Conservation (phyloP, 202 grass and related monocot species). For the Thinopyrum obtusiflorum region DNA sequence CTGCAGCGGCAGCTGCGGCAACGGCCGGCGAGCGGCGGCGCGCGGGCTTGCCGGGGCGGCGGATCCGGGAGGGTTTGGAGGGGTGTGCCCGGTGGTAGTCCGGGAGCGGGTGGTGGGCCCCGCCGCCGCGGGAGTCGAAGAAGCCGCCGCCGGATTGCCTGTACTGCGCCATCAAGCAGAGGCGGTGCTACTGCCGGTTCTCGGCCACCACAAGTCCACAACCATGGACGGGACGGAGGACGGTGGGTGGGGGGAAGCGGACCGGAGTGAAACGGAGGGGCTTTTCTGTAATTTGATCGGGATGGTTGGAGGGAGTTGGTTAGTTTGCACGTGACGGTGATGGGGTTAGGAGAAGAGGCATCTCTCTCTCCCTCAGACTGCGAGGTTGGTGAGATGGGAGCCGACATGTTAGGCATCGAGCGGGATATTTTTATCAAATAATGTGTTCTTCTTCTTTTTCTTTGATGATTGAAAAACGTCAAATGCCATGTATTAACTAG, state of each 20-base stretch:
- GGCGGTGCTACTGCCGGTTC: conserved; percentile 29
- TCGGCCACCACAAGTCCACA: conserved; percentile 5
- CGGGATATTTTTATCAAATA: not conserved
- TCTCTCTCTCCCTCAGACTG: not conserved
- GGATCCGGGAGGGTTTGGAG: conserved; percentile 62
- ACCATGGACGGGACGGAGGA: conserved; percentile 36
- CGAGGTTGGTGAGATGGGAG: conserved; percentile 27
- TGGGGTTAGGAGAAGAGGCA: not conserved
- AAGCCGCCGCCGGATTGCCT: conserved; percentile 64
- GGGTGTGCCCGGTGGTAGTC: conserved; percentile 52
- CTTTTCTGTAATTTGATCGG: conserved; percentile 34
- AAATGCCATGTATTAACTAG: too few relatives aligned
- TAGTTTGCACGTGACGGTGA: conserved; percentile 43
- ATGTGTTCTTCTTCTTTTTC: not conserved
- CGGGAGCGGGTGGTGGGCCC: conserved; percentile 37
- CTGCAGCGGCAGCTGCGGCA: conserved; percentile 28
- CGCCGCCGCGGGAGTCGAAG: conserved; percentile 46
- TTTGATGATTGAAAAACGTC: too few relatives aligned
- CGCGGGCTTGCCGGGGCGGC: conserved; percentile 55
- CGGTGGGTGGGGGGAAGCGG: not conserved
- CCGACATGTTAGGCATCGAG: not conserved
- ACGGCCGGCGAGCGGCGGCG: conserved; percentile 45
- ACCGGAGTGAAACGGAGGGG: conserved; percentile 6
- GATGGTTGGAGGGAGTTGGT: conserved; percentile 31
- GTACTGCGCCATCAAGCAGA: conserved; percentile 72